Conservation (phyloP, 208 protist species). For the Tritrichomonas foetus region DNA sequence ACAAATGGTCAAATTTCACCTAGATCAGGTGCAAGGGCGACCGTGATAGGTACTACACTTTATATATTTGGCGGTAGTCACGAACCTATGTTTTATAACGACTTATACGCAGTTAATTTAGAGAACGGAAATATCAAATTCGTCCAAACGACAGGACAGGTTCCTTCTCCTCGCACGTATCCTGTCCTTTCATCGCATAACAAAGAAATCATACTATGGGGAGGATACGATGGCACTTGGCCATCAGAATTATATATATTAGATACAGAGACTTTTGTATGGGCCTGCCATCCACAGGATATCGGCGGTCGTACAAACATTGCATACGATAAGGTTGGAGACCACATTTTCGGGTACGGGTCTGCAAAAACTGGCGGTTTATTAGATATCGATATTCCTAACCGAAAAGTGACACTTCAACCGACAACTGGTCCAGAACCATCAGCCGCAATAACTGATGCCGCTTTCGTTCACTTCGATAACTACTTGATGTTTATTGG, state of each 20-base stretch:
- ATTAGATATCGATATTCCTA: not conserved
- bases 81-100: conserved; percentile 1
- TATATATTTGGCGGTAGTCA: not conserved
- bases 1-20: not conserved
- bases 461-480: not conserved
- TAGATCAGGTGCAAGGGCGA: not conserved
- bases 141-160: not conserved
- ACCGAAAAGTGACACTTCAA: not conserved
- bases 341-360: not conserved
- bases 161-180: not conserved
- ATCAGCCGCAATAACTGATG: not conserved
- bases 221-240: not conserved
- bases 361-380: conserved; percentile 12
- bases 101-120: not conserved
- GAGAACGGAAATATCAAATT: not conserved
- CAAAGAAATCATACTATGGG: not conserved
- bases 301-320: not conserved
- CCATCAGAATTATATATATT: not conserved
- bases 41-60: not conserved
- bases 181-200: not conserved
- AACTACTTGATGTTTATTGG: conserved; percentile 7
- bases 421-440: conserved; percentile 18
- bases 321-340: not conserved
- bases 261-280: not conserved
- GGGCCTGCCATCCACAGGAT: not conserved